Evolutionary conservation across 2,329 filamentous ascomycete genomes (phyloP).

Genomic region (Cladosporium halotolerans): DNA sequence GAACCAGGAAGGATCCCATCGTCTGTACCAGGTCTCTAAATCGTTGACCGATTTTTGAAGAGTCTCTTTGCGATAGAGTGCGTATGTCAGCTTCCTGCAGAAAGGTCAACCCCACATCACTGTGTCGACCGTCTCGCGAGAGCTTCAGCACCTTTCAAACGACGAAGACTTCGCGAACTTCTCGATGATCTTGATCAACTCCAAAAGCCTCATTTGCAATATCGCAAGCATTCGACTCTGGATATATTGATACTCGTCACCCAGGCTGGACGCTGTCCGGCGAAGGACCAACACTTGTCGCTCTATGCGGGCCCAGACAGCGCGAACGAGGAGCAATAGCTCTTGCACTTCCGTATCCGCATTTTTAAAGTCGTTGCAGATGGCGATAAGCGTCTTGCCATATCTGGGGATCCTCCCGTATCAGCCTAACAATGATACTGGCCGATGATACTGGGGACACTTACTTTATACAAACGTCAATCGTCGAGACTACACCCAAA

Average conservation of each 20-base stretch:
- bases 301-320: background rate
- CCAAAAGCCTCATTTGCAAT: no score
- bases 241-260: no score
- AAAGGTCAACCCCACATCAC: background rate
- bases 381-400: background rate
- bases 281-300: background rate
- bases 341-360: background rate
- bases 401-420: background rate
- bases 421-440: background rate
- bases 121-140: no score
- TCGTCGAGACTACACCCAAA: background rate
- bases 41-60: slow-evolving; percentile 22
- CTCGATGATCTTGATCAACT: no score
- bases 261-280: background rate
- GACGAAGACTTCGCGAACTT: no score
- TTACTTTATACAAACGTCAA: background rate
- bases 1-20: slow-evolving; percentile 32
- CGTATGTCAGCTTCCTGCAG: background rate
- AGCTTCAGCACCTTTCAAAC: no score
- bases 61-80: background rate
- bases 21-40: slow-evolving; percentile 29
- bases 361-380: background rate
- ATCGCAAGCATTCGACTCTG: no score
- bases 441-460: background rate
- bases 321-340: background rate